Percentiles rank a stretch among this genome's conserved stretches.
These are phyloP conservation scores for Jimgerdemannia flammicorona DNA, from an alignment of 192 early-diverging fungal genomes.

Conservation along the genomic window DNA sequence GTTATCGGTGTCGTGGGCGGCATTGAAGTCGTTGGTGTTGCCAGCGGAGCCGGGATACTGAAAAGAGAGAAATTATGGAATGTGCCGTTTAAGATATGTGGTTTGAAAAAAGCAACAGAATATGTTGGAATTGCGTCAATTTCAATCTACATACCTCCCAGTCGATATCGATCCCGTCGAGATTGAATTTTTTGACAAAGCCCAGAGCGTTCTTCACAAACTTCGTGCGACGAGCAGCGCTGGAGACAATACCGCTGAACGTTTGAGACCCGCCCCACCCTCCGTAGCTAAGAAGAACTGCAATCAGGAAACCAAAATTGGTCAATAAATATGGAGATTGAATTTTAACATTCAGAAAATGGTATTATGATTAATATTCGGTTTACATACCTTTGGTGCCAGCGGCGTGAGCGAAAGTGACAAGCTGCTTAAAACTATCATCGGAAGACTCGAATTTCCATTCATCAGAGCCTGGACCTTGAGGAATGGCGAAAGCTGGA, in stretches of 20 bases:
- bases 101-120: too few species aligned
- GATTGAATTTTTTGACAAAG: constrained; percentile 49
- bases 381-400: constrained; percentile 30
- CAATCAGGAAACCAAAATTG: too few species aligned
- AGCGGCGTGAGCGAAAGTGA: constrained; percentile 37
- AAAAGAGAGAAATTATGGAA: neutral
- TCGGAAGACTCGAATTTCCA: constrained; percentile 17
- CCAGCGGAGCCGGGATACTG: constrained; percentile 43
- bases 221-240: constrained; percentile 39
- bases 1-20: constrained; percentile 51
- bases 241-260: constrained; percentile 53
- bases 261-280: constrained; percentile 76
- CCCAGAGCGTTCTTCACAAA: constrained; percentile 53
- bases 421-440: constrained; percentile 38
- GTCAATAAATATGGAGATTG: too few species aligned
- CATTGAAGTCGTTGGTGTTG: constrained; percentile 42
- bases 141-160: constrained; percentile 51
- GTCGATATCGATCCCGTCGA: constrained; percentile 62
- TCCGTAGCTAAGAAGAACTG: constrained; percentile 57
- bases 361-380: too few species aligned
- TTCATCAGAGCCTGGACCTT: constrained; percentile 35
- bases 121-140: too few species aligned
- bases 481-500: constrained; percentile 28
- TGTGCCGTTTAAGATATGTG: too few species aligned
- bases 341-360: too few species aligned